phyloP scores from a whole-genome alignment of 2,329 filamentous ascomycete genomes.

The Pseudocercospora eumusae region DNA sequence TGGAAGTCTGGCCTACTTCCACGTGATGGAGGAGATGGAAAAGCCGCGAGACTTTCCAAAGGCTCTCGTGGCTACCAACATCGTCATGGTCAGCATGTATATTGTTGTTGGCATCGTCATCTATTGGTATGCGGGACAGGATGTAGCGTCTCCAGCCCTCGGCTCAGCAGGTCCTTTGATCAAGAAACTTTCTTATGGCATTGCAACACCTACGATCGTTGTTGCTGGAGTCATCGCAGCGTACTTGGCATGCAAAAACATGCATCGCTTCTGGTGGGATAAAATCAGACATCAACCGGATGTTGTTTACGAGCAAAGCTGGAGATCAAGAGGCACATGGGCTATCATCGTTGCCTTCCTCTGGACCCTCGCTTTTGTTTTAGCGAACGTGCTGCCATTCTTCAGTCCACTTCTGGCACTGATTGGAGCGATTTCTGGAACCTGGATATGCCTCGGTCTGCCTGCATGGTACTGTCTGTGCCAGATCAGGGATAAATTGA shows the following conservation, averaged over 20 bases:
- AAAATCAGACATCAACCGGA: slow-evolving; percentile 47
- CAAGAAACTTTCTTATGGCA: slow-evolving; percentile 65
- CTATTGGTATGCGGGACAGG: slow-evolving; percentile 63
- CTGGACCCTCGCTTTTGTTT: slow-evolving; percentile 66
- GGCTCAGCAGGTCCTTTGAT: slow-evolving; percentile 59
- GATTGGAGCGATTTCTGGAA: slow-evolving; percentile 62
- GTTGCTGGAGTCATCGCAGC: slow-evolving; percentile 71
- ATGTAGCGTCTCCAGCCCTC: slow-evolving; percentile 65
- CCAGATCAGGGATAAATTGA: slow-evolving; percentile 18
- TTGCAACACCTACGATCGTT: slow-evolving; percentile 70
- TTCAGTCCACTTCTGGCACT: slow-evolving; percentile 68
- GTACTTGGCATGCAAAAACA: slow-evolving; percentile 65
- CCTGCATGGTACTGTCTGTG: slow-evolving; percentile 26
- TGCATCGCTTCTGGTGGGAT: slow-evolving; percentile 53
- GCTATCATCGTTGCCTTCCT: slow-evolving; percentile 55
- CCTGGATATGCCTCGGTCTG: slow-evolving; percentile 59
- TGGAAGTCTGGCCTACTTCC: slow-evolving; percentile 58
- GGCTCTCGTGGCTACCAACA: slow-evolving; percentile 63
- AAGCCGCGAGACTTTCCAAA: slow-evolving; percentile 63
- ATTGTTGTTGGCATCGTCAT: slow-evolving; percentile 69
- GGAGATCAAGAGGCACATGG: slow-evolving; percentile 50
- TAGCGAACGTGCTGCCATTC: slow-evolving; percentile 68
- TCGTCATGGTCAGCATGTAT: slow-evolving; percentile 61
- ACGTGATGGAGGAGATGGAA: slow-evolving; percentile 64
- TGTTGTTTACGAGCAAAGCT: slow-evolving; percentile 40